Base-by-base conservation (phyloP, 2,329 filamentous ascomycete species). In the Chrysoporthe austroafricana region DNA sequence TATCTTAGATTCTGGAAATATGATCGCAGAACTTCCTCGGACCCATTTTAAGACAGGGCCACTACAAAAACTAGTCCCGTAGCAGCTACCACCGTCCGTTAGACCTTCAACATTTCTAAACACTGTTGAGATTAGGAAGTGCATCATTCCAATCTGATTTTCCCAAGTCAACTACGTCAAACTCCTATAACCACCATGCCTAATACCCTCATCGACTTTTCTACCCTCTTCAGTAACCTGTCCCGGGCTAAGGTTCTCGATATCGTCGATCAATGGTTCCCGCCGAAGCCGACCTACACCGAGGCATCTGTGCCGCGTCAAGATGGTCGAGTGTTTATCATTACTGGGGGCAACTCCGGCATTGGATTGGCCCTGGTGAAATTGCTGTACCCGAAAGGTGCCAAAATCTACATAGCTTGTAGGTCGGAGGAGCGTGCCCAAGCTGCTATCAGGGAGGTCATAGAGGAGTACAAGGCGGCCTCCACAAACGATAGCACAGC, bases 301-400 rank as follows among this genome's bases (percentile, higher is more conserved):
- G 74, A 77, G 14, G 63, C 62, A 3, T 67, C 76, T 67, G 65
- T 78, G 4, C 63, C 71, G 1, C 69, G 69, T 2, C 75, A 78
- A 43, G 56, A 68, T 14, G 76, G 73, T 5, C 72, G 72, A 34
- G 76, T 80, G 1, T 79, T 79, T 56, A 82, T 89, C 50, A 80
- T 88, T 9, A 88, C 85, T 0, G 77, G 78, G 0, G 77, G 76
- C 0, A 79, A 76, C 48, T 68, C 73, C 1, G 78, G 78, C 34
- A 78, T 86, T 5, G 86, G 85, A 2, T 77, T 80, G 43, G 84
- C 87, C 71, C 77, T 88, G 4, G 77, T 77, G 66, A 81, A 81
- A 63, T 81, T 88, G 1, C 79, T 89, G 4, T 88, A 87, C 72
- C 73, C 74, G 0, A 80, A 79, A 3, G 83, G 85, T 26, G 73